These are phyloP conservation scores for Myxozyma melibiosi DNA, from an alignment of 805 yeast genomes.

Conservation along the genomic window DNA sequence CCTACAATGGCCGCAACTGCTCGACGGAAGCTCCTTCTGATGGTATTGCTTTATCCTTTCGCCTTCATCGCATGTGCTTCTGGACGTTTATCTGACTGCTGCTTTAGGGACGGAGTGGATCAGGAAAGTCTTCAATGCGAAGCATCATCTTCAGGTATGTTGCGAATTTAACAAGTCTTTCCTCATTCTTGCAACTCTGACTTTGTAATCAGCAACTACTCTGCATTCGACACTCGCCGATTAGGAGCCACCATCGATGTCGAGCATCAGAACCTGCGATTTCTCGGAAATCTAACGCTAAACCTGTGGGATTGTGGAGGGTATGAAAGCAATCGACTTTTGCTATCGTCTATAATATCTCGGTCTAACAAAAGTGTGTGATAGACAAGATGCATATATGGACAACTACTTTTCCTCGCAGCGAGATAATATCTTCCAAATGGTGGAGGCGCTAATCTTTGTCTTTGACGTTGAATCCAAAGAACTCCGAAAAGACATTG, in stretches of 20 bases:
- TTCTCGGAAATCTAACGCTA: conserved; percentile 91
- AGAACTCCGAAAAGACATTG: conserved; percentile 89
- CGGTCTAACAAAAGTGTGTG: background rate
- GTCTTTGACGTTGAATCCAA: conserved; percentile 95
- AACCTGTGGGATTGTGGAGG: conserved; percentile 99
- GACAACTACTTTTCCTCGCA: conserved; percentile 89
- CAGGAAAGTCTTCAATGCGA: conserved; percentile 97
- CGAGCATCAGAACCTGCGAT: conserved; percentile 93
- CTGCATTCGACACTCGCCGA: conserved; percentile 94
- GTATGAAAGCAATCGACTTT: conserved; percentile 11
- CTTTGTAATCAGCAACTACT: conserved; percentile 63
- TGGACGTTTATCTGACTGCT: background rate
- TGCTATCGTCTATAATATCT: background rate
- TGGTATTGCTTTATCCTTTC: conserved; percentile 43
- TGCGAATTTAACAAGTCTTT: background rate
- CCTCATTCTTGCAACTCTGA: background rate
- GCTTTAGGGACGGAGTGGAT: conserved; percentile 67
- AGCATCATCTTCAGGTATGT: conserved; percentile 74
- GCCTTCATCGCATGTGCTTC: background rate
- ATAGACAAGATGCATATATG: conserved; percentile 88
- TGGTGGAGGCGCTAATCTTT: conserved; percentile 93
- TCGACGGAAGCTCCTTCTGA: conserved; percentile 63
- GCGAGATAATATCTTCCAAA: conserved; percentile 87
- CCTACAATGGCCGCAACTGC: conserved; percentile 33
- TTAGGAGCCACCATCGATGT: conserved; percentile 97